Evolutionary conservation across 805 yeast genomes (phyloP).

Genomic region (Metschnikowia similis): DNA sequence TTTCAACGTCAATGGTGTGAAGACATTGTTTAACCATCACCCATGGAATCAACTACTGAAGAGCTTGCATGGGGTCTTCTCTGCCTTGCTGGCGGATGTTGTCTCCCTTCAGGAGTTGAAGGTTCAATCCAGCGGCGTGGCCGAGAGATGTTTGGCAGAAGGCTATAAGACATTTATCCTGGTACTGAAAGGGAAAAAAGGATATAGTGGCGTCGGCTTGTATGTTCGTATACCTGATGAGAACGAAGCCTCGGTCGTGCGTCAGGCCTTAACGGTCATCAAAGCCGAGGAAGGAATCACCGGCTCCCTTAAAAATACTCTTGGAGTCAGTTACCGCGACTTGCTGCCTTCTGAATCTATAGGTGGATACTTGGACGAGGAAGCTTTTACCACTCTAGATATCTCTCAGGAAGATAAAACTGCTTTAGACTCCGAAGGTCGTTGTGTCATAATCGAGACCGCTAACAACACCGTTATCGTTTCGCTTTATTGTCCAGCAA

Average conservation of each 20-base stretch:
- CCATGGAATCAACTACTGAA: constrained; percentile 66
- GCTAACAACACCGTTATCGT: constrained; percentile 58
- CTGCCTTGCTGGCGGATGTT: constrained; percentile 61
- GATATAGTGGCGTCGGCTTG: constrained; percentile 90
- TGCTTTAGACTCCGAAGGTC: constrained; percentile 73
- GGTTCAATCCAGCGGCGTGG: constrained; percentile 30
- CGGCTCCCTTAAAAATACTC: constrained; percentile 43
- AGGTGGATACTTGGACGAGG: constrained; percentile 64
- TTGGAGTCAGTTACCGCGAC: constrained; percentile 12
- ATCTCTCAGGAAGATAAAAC: constrained; percentile 4
- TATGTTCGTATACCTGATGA: constrained; percentile 55
- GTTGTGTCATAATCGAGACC: constrained; percentile 73
- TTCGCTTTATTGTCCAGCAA: constrained; percentile 86
- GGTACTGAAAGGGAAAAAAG: constrained; percentile 64
- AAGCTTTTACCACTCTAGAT: constrained; percentile 31
- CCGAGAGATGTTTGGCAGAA: constrained; percentile 44
- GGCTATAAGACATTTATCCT: constrained; percentile 65
- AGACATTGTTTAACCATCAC: constrained; percentile 73
- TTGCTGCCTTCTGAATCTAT: constrained; percentile 31
- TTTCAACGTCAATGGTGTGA: constrained; percentile 81
- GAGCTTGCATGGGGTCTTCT: constrained; percentile 44
- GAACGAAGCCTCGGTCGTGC: constrained; percentile 35
- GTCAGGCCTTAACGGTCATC: constrained; percentile 46
- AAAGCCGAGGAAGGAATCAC: constrained; percentile 92
- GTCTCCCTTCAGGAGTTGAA: constrained; percentile 88